A percentile compares a stretch with the other conserved stretches of the same genome.
These are phyloP conservation scores for Exophiala spinifera DNA, from an alignment of 2,329 filamentous ascomycete species.

Conservation along the genomic window DNA sequence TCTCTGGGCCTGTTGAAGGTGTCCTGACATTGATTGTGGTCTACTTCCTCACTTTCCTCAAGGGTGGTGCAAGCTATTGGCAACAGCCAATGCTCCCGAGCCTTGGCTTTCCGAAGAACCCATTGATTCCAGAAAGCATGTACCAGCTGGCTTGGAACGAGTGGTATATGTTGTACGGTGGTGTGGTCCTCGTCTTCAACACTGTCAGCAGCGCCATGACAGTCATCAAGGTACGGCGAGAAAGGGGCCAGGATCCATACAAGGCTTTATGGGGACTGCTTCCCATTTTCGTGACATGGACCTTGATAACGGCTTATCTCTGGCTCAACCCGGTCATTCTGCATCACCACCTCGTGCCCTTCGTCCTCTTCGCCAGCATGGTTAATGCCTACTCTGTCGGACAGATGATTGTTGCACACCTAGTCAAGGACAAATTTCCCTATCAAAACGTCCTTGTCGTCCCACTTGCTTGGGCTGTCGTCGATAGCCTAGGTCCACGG, in stretches of 20 bases:
- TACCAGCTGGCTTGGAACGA: constrained; percentile 84
- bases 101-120: constrained; percentile 62
- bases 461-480: constrained; percentile 72
- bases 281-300: constrained; percentile 78
- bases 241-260: constrained; percentile 65
- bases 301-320: constrained; percentile 72
- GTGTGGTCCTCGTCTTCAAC: constrained; percentile 77
- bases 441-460: constrained; percentile 82
- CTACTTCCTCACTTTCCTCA: constrained; percentile 77
- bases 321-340: constrained; percentile 82
- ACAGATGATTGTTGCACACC: constrained; percentile 90
- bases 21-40: constrained; percentile 79
- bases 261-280: constrained; percentile 71
- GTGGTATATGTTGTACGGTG: constrained; percentile 88
- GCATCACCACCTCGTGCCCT: constrained; percentile 79
- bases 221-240: constrained; percentile 76
- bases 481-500: constrained; percentile 74
- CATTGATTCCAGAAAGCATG: constrained; percentile 64
- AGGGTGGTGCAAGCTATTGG: constrained; percentile 92
- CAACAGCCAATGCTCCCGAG: constrained; percentile 73
- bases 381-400: constrained; percentile 94
- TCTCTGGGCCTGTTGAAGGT: constrained; percentile 94
- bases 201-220: constrained; percentile 70
- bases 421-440: constrained; percentile 83
- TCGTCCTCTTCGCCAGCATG: constrained; percentile 81